phyloP scores from a whole-genome alignment of 192 early-diverging fungal genomes.

The Rhizophlyctis rosea region DNA sequence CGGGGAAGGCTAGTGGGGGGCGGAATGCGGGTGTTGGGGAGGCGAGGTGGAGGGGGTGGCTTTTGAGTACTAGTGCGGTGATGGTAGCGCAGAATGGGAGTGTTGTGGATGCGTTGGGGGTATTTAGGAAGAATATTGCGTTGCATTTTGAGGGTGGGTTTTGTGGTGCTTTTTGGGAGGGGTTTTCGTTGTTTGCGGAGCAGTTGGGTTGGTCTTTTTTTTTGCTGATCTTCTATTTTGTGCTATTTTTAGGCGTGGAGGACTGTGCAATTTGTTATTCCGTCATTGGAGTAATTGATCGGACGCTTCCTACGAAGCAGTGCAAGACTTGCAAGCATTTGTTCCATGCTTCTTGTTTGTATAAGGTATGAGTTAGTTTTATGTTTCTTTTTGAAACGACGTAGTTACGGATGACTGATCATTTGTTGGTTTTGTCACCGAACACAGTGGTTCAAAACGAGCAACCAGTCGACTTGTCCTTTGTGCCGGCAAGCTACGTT shows the following conservation, averaged over 20 bases:
- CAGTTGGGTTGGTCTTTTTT: too few relatives aligned
- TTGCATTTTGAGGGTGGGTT: conserved; percentile 83
- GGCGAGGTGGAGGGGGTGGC: conserved; percentile 62
- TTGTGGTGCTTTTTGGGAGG: too few relatives aligned
- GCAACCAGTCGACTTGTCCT: conserved; percentile 69
- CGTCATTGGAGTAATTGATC: conserved; percentile 84
- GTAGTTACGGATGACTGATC: background rate
- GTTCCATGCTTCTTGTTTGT: conserved; percentile 92
- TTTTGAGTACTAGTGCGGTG: conserved; percentile 56
- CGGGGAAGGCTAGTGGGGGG: conserved; percentile 41
- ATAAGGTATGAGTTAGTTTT: conserved; percentile 54
- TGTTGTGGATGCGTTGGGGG: conserved; percentile 71
- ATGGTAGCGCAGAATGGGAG: conserved; percentile 74
- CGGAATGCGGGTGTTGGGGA: conserved; percentile 66
- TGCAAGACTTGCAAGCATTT: conserved; percentile 93
- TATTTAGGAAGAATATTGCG: conserved; percentile 82
- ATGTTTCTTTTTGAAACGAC: background rate
- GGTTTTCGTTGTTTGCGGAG: too few relatives aligned
- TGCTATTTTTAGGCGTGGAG: conserved; percentile 58
- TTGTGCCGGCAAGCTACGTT: conserved; percentile 53
- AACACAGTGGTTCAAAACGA: conserved; percentile 65
- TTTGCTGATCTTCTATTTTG: background rate
- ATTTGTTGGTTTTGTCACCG: background rate
- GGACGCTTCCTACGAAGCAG: conserved; percentile 80
- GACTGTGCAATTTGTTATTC: conserved; percentile 98